These are phyloP conservation scores for Lunularia cruciata DNA, from an alignment of 225 moss, liverwort and hornwort species.

Conservation along the genomic window DNA sequence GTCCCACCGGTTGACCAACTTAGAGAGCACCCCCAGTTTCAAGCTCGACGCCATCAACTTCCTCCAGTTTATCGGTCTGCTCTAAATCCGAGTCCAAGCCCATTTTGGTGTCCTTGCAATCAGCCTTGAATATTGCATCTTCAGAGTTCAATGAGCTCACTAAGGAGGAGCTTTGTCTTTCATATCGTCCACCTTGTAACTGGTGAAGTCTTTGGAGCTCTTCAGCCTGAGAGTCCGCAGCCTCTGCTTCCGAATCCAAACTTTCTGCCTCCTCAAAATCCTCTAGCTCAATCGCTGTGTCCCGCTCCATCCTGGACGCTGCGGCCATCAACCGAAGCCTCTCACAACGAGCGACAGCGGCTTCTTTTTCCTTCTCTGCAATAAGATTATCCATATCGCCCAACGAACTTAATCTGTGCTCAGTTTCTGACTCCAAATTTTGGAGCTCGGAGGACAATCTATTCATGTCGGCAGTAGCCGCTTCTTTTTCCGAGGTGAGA, in stretches of 20 bases:
- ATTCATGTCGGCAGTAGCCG: constrained; percentile 33
- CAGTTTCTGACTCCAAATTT: constrained; percentile 39
- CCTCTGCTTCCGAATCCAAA: constrained; percentile 41
- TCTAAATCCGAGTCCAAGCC: neutral
- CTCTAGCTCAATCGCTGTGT: constrained; percentile 39
- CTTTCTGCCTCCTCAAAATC: constrained; percentile 50
- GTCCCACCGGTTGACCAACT: neutral
- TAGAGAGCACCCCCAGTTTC: neutral
- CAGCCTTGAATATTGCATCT: too few species aligned
- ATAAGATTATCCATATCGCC: constrained; percentile 37
- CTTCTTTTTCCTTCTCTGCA: constrained; percentile 39
- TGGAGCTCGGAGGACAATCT: constrained; percentile 37
- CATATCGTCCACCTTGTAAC: constrained; percentile 32
- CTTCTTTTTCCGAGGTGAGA: constrained; percentile 38
- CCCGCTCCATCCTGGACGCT: constrained; percentile 46
- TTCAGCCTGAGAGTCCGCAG: constrained; percentile 42
- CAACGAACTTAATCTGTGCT: constrained; percentile 19
- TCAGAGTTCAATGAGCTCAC: too few species aligned
- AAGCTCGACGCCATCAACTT: neutral
- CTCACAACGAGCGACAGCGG: constrained; percentile 45
- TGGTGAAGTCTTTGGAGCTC: constrained; percentile 35
- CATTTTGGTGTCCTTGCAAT: too few species aligned
- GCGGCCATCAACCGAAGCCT: constrained; percentile 46
- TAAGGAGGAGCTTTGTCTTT: constrained; percentile 17
- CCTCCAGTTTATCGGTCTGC: neutral